Evolutionary conservation across 257 asterid genomes (phyloP).

Genomic region (Mentha longifolia): DNA sequence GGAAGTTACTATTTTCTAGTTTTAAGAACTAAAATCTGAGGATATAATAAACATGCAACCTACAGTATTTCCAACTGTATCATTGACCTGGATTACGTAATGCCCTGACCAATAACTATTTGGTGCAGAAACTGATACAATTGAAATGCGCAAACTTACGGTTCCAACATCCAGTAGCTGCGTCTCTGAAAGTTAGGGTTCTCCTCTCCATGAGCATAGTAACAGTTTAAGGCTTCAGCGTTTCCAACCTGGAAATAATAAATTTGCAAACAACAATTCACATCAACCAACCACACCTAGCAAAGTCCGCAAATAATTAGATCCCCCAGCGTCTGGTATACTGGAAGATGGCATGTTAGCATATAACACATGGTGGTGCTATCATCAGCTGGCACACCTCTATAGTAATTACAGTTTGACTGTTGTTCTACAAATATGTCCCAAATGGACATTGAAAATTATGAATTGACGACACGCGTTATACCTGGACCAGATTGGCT

Average conservation of each 20-base stretch:
- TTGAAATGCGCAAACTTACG: constrained; percentile 58
- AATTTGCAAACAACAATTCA: constrained; percentile 34
- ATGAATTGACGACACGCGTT: constrained; percentile 7
- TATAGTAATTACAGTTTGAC: constrained; percentile 7
- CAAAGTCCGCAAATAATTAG: constrained; percentile 17
- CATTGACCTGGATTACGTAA: constrained; percentile 1
- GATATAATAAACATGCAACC: constrained; percentile 1
- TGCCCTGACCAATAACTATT: constrained; percentile 15
- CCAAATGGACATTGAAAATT: constrained; percentile 1
- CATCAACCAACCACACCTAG: constrained; percentile 25
- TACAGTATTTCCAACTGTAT: constrained; percentile 9
- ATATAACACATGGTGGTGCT: constrained; percentile 12
- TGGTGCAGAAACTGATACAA: constrained; percentile 19
- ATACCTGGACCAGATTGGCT: constrained; percentile 8
- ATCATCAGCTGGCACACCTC: constrained; percentile 25
- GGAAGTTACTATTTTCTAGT: constrained; percentile 8
- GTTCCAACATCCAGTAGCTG: constrained; percentile 94
- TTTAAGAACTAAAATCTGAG: constrained; percentile 2
- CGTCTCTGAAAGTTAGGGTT: constrained; percentile 89
- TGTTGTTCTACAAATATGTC: constrained; percentile 9
- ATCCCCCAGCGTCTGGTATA: neutral
- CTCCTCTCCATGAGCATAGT: constrained; percentile 92
- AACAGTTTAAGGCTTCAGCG: constrained; percentile 89
- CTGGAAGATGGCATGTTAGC: constrained; percentile 16
- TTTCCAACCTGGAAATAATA: constrained; percentile 76